A percentile compares a stretch with the other conserved stretches of the same genome.
Conservation (phyloP, 768 basidiomycete species). For the Tubosaeta sp. region DNA sequence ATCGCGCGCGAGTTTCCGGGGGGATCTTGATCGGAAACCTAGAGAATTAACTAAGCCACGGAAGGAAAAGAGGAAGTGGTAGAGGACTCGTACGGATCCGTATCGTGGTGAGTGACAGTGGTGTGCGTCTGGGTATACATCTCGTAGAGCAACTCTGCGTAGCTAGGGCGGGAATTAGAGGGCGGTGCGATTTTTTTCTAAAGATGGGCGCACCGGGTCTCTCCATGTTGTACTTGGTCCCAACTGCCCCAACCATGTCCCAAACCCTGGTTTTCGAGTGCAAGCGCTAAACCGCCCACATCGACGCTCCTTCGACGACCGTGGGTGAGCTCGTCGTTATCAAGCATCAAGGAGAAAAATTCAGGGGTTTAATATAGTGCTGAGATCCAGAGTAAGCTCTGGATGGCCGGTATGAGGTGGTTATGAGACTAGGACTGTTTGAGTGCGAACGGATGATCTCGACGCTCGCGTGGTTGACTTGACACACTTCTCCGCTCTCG, state of each 20-base stretch:
- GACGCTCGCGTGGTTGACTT: constrained; percentile 33
- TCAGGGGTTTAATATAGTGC: neutral
- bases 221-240: constrained; percentile 45
- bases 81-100: constrained; percentile 20
- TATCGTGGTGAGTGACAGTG: constrained; percentile 54
- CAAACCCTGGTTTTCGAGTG: constrained; percentile 55
- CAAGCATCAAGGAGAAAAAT: constrained; percentile 18
- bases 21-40: constrained; percentile 49
- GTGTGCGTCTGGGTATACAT: constrained; percentile 80
- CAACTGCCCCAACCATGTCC: constrained; percentile 72
- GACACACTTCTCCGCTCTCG: constrained; percentile 35
- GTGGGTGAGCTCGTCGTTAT: constrained; percentile 26
- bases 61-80: neutral
- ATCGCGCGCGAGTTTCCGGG: constrained; percentile 47
- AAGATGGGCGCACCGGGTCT: constrained; percentile 43
- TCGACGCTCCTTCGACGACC: constrained; percentile 76
- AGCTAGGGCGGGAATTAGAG: constrained; percentile 36
- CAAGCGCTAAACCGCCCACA: constrained; percentile 82
- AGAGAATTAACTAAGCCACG: constrained; percentile 14
- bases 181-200: neutral
- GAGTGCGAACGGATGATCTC: constrained; percentile 26
- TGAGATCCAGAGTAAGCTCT: neutral
- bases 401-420: constrained; percentile 3
- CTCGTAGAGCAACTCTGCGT: constrained; percentile 79
- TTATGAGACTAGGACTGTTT: constrained; percentile 15